phyloP scores from a whole-genome alignment of 192 early-diverging fungal genomes.

The Coemansia sp. region DNA sequence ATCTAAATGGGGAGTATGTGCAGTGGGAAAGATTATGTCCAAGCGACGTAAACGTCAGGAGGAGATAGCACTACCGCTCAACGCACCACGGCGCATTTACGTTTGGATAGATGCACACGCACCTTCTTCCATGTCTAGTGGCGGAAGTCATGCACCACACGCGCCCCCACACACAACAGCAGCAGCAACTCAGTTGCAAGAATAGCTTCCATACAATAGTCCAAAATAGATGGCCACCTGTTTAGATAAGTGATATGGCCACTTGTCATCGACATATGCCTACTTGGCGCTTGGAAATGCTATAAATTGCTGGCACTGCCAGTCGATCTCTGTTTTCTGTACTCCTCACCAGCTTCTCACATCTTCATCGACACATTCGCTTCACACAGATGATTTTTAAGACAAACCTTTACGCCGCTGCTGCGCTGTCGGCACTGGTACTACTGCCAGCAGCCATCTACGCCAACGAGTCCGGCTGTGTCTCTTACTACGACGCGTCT shows the following conservation, averaged over 20 bases:
- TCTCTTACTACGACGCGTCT: constrained; percentile 29
- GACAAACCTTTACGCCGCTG: constrained; percentile 13
- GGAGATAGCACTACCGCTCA: not conserved
- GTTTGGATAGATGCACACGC: not conserved
- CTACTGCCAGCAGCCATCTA: constrained; percentile 1
- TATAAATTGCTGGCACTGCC: not conserved
- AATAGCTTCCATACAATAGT: constrained; percentile 1
- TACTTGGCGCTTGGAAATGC: not conserved
- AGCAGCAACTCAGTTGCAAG: not conserved
- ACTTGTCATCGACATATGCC: not conserved
- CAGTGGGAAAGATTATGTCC: not conserved
- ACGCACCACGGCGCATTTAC: not conserved
- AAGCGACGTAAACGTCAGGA: not conserved
- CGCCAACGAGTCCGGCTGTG: constrained; percentile 43
- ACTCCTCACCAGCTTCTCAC: not conserved
- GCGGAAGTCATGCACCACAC: constrained; percentile 5
- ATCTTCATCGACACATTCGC: not conserved
- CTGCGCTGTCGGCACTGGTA: constrained; percentile 18
- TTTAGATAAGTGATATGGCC: not conserved
- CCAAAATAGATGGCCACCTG: constrained; percentile 4
- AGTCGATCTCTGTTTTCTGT: constrained; percentile 2
- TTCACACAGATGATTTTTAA: constrained; percentile 35
- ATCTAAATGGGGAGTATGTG: not conserved
- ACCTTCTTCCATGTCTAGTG: not conserved
- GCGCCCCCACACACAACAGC: constrained; percentile 4